Evolutionary conservation across 176 grass and related monocot species (phyloP), one percentile per base, ranked within the genome.

Genomic region (Miscanthus lutarioriparius): DNA sequence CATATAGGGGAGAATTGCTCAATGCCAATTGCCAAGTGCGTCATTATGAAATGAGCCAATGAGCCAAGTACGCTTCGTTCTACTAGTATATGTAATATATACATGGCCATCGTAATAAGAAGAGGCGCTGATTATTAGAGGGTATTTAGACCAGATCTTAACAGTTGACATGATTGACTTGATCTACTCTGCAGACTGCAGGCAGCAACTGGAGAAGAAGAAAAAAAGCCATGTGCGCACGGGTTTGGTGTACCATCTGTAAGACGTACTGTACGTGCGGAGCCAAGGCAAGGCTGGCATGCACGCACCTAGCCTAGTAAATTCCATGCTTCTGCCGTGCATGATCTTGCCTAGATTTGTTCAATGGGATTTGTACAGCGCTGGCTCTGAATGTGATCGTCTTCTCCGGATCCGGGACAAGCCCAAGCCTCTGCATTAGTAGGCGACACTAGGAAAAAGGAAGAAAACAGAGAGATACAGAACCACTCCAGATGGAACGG

Each of bases 271-370:
- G 63, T 72, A 1, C 49, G 12, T 48, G 72, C 59, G 44, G 12
- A 62, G 20, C 25, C 48, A 36, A 58, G 58, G 85, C 62, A 59
- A 75, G 36, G 13, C 85, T 77, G 64, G 64, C 72, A 2, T 56
- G 25, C 56, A 63, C 69, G n/a, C 27, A 23, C 67, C 27, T 51
- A 32, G 5, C 56, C 23, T 56, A 48, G 80, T 49, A 70, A 77
- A 70, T 49, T 22, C 67, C 22, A n/a, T 10, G 64, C 16, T 62
- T n/a, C 2, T 62, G 15, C n/a, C n/a, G n/a, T 72, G 40, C 70
- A 38, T 71, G 51, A 82, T 82, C 64, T 87, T 62, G 10, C 26
- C 49, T 76, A 61, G 37, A 87, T 87, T 25, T 72, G 32, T 8
- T 8, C 16, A 7, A 49, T 49, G 47, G 15, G 5, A 2, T 56